These are phyloP conservation scores for Zymoseptoria pseudotritici DNA, from an alignment of 2,329 filamentous ascomycete genomes.

Conservation along the genomic window DNA sequence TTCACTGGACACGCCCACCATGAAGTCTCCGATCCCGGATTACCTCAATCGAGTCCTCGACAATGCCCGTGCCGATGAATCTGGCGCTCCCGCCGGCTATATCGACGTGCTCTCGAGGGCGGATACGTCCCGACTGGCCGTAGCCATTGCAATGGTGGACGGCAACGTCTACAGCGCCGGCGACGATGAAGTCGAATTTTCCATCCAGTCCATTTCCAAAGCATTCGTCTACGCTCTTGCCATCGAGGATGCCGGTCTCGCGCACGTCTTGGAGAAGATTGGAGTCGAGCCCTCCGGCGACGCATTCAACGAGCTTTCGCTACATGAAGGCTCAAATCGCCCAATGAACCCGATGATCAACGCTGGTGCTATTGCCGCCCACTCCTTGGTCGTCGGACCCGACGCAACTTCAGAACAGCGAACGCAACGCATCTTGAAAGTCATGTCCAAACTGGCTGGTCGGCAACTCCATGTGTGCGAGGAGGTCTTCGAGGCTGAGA, in stretches of 20 bases:
- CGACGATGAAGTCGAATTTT: constrained; percentile 35
- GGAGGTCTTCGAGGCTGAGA: constrained; percentile 34
- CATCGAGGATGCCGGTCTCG: constrained; percentile 33
- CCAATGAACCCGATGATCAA: constrained; percentile 23
- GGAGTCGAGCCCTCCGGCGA: constrained; percentile 37
- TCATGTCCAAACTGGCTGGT: constrained; percentile 32
- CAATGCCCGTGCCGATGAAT: constrained; percentile 13
- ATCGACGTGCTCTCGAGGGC: constrained; percentile 35
- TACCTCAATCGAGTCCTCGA: constrained; percentile 19
- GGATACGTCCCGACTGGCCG: constrained; percentile 34
- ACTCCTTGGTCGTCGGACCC: constrained; percentile 16
- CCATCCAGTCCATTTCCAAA: constrained; percentile 38
- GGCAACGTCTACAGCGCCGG: constrained; percentile 35
- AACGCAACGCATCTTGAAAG: constrained; percentile 31
- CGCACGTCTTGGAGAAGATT: constrained; percentile 33
- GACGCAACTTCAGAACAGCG: constrained; percentile 31
- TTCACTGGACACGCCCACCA: background rate
- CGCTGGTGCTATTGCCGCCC: constrained; percentile 20
- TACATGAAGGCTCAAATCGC: constrained; percentile 14
- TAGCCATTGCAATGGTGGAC: constrained; percentile 36
- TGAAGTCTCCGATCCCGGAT: constrained; percentile 22
- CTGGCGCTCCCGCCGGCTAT: constrained; percentile 32
- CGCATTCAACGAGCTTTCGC: constrained; percentile 30
- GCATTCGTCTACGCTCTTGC: constrained; percentile 37
- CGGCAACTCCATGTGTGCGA: constrained; percentile 33